Percentiles rank a stretch among this genome's conserved stretches.
Evolutionary conservation across 805 yeast species (phyloP).

Genomic region (baker's yeast (Saccharomyces cerevisiae)): DNA sequence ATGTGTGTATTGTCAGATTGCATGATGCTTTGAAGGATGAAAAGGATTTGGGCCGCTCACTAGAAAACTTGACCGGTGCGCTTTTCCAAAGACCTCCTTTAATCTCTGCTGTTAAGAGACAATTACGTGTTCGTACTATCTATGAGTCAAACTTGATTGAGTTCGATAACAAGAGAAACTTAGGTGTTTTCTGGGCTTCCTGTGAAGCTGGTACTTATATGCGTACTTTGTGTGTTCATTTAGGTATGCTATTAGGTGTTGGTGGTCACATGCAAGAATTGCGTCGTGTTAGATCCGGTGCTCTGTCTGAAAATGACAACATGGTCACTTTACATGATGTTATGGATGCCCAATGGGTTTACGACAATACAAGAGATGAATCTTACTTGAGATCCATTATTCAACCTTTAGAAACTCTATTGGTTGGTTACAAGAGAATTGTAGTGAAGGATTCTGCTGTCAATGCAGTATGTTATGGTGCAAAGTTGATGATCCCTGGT

Average conservation of each 20-base stretch:
- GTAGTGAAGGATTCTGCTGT: conserved; percentile 94
- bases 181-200: conserved; percentile 98
- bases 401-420: conserved; percentile 88
- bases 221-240: conserved; percentile 98
- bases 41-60: conserved; percentile 75
- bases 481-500: conserved; percentile 98
- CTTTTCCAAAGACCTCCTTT: conserved; percentile 98
- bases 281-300: conserved; percentile 98
- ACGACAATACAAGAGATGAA: conserved; percentile 96
- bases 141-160: conserved; percentile 93
- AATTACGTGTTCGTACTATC: conserved; percentile 94
- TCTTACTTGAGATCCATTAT: conserved; percentile 87
- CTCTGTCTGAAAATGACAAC: conserved; percentile 80
- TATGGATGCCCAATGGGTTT: conserved; percentile 95
- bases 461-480: conserved; percentile 97
- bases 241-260: conserved; percentile 96
- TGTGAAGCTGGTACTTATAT: conserved; percentile 99
- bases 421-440: conserved; percentile 92
- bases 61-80: conserved; percentile 97
- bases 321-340: conserved; percentile 95
- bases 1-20: conserved; percentile 92
- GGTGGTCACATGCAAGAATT: conserved; percentile 99
- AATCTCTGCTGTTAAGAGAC: conserved; percentile 98
- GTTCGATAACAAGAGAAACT: conserved; percentile 90
- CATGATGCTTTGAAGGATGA: conserved; percentile 90